phyloP scores from a whole-genome alignment of 1,139 yeast species.

The Martiniozyma asiatica region DNA sequence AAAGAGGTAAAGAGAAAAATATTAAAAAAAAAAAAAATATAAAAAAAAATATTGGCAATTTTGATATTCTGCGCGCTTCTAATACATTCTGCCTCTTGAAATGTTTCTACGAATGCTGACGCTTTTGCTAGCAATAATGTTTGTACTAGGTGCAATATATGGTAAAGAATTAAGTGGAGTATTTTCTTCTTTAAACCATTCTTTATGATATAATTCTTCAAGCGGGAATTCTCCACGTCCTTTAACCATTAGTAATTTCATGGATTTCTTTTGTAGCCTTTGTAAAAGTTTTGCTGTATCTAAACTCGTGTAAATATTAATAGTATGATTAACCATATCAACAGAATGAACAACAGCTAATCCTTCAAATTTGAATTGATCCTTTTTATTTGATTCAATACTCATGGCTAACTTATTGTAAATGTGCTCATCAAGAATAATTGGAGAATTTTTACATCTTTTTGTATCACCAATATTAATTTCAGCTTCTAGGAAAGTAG shows the following conservation, averaged over 20 bases:
- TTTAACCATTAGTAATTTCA: slow-evolving; percentile 38
- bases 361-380: too few relatives aligned
- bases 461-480: not conserved
- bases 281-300: slow-evolving; percentile 13
- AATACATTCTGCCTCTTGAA: slow-evolving; percentile 6
- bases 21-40: not conserved
- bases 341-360: slow-evolving; percentile 53
- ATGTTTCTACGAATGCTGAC: slow-evolving; percentile 51
- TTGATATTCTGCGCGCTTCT: too few relatives aligned
- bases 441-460: slow-evolving; percentile 9
- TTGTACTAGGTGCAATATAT: slow-evolving; percentile 10
- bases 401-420: slow-evolving; percentile 7
- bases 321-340: slow-evolving; percentile 26
- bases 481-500: slow-evolving; percentile 7
- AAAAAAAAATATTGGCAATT: not conserved
- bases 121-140: slow-evolving; percentile 42
- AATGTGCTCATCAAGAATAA: slow-evolving; percentile 8
- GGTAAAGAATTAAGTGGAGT: slow-evolving; percentile 7
- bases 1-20: too few relatives aligned
- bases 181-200: slow-evolving; percentile 5
- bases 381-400: too few relatives aligned
- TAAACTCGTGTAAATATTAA: slow-evolving; percentile 52
- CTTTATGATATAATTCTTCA: slow-evolving; percentile 20
- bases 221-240: slow-evolving; percentile 57
- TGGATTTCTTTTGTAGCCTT: slow-evolving; percentile 17